Evolutionary conservation across 164 flowering plant species (phyloP), one percentile per base, ranked within the genome.

Genomic region (Nelumbo lutea): DNA sequence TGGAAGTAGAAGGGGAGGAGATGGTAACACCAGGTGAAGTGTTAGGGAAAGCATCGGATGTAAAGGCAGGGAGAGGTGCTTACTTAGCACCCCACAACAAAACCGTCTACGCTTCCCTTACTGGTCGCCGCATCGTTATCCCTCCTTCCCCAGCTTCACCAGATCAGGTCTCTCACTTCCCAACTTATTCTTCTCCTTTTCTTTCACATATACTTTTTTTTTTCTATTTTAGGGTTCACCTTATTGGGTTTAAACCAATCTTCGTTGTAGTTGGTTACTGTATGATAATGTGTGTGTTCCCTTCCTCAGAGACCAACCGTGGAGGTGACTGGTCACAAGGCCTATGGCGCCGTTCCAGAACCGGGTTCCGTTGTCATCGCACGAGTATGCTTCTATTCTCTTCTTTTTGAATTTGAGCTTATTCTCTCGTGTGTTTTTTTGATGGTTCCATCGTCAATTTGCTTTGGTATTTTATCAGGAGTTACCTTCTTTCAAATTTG

Each of bases 1-100:
- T 62, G 63, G 74, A 55, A 67, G 67, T 10, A 53, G 78, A 72
- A 55, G 72, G 42, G 69, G 76, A 60, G 47, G 85, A 69, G 74
- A 1, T 84, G 77, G 98, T 90, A 39, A 89, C 95, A 0, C 98
- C 96, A 38, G 98, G 98, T 14, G 95, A 93, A 59, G 78, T 84
- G 3, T 60, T 90, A 66, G 98, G 98, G 0, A 89, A 80, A 70
- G 75, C 81, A 0, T 66, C 88, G 6, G 78, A 79, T 7, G 5
- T 86, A 5, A 85, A 71, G 45, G 74, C 93, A 5, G 95, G 96
- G 2, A 82, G 74, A 64, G 98, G 96, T 2, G 79, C 96, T 6
- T 90, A 93, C 77, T 65, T 80, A 5, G 71, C 85, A 3, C 70
- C 91, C 14, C 78, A 83, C 76, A 80, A 80, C 59, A 72, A 74